phyloP scores from a whole-genome alignment of 805 yeast genomes.

The Hagleromyces aurorensis region DNA sequence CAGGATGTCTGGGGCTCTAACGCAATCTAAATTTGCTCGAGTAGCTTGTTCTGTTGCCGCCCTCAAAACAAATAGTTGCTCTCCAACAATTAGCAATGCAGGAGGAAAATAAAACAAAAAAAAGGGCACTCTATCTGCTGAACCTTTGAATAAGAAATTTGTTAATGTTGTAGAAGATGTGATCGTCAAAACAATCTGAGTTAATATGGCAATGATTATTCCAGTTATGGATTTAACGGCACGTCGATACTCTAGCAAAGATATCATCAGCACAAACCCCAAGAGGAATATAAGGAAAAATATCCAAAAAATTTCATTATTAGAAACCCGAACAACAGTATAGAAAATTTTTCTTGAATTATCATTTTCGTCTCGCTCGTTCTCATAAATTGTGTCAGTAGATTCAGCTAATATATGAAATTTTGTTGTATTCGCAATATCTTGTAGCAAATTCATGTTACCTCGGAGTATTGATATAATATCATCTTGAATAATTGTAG shows the following conservation, averaged over 20 bases:
- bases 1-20: slow-evolving; percentile 21
- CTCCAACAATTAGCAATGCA: slow-evolving; percentile 3
- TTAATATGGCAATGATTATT: slow-evolving; percentile 10
- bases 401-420: slow-evolving; percentile 12
- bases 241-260: slow-evolving; percentile 4
- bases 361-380: slow-evolving; percentile 5
- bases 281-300: slow-evolving; percentile 1
- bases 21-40: slow-evolving; percentile 5
- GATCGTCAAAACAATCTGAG: slow-evolving; percentile 9
- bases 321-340: slow-evolving; percentile 3
- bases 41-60: slow-evolving; percentile 4
- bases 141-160: slow-evolving; percentile 10
- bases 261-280: slow-evolving; percentile 4
- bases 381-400: slow-evolving; percentile 3
- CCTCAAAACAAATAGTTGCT: slow-evolving; percentile 5
- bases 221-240: slow-evolving; percentile 12
- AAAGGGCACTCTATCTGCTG: slow-evolving; percentile 11
- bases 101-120: slow-evolving; percentile 12
- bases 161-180: slow-evolving; percentile 13
- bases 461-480: slow-evolving; percentile 27
- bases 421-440: slow-evolving; percentile 12
- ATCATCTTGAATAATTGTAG: slow-evolving; percentile 6
- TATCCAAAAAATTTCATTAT: slow-evolving; percentile 1
- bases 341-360: slow-evolving; percentile 17
- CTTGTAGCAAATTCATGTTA: slow-evolving; percentile 22